These are phyloP conservation scores for Brettanomyces custersianus DNA, from an alignment of 805 yeast genomes.

Conservation along the genomic window DNA sequence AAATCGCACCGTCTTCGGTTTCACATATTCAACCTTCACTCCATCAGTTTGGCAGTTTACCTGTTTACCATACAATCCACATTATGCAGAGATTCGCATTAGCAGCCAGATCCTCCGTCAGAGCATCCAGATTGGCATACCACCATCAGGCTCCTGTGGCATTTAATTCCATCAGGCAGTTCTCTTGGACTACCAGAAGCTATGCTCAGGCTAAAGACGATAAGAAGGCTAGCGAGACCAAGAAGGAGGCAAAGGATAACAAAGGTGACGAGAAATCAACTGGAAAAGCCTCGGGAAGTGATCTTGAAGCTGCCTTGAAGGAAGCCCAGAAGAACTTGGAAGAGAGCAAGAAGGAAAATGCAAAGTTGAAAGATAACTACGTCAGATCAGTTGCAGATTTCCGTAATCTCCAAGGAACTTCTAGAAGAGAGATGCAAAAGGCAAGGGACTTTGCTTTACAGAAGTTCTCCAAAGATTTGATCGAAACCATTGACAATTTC, in stretches of 20 bases:
- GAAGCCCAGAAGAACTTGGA: slow-evolving; percentile 45
- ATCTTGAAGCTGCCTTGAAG: slow-evolving; percentile 21
- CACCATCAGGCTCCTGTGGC: not conserved
- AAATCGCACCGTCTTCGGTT: no score
- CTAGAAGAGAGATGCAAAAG: slow-evolving; percentile 78
- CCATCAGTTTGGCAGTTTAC: no score
- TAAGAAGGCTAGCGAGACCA: not conserved
- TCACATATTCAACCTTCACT: no score
- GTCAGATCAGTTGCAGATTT: slow-evolving; percentile 84
- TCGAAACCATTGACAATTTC: slow-evolving; percentile 86
- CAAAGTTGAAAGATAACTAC: slow-evolving; percentile 75
- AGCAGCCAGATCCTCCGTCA: not conserved
- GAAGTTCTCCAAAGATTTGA: slow-evolving; percentile 81
- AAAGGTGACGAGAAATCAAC: no score
- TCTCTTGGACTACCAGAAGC: not conserved
- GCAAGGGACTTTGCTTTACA: slow-evolving; percentile 87
- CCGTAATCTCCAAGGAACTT: slow-evolving; percentile 84
- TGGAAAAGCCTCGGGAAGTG: no score
- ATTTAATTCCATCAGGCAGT: not conserved
- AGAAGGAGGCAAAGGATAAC: not conserved
- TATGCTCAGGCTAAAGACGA: not conserved
- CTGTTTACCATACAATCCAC: no score
- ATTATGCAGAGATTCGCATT: slow-evolving; percentile 1
- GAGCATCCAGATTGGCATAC: not conserved
- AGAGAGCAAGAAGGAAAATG: slow-evolving; percentile 62